phyloP scores from a whole-genome alignment of 2,329 filamentous ascomycete species.

The Pyrenophora tritici-repentis region DNA sequence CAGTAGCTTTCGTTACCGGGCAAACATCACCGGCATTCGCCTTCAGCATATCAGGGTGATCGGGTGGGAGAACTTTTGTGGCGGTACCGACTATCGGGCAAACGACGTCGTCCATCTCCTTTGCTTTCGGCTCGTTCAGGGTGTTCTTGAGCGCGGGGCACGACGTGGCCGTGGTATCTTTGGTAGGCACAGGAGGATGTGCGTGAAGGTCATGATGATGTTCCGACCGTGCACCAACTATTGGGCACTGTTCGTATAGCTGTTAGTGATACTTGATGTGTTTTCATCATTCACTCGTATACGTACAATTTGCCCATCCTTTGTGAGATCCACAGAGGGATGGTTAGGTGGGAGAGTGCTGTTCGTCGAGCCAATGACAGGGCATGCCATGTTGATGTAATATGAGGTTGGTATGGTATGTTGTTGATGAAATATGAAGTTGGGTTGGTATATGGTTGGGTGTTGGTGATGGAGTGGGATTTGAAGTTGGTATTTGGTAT shows the following conservation, averaged over 20 bases:
- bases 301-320: constrained; percentile 46
- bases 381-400: constrained; percentile 32
- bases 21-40: constrained; percentile 48
- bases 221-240: constrained; percentile 52
- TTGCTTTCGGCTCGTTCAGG: constrained; percentile 42
- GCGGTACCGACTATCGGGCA: constrained; percentile 54
- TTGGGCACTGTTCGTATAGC: constrained; percentile 43
- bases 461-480: neutral
- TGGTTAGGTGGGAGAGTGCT: constrained; percentile 52
- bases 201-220: constrained; percentile 52
- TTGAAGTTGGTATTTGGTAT: neutral
- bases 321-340: constrained; percentile 46
- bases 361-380: constrained; percentile 51
- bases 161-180: constrained; percentile 39
- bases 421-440: neutral
- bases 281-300: neutral
- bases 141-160: constrained; percentile 51
- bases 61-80: constrained; percentile 49
- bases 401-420: neutral
- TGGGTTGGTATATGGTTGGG: neutral
- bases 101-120: constrained; percentile 50
- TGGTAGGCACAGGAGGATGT: constrained; percentile 47
- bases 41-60: constrained; percentile 49
- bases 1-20: constrained; percentile 52
- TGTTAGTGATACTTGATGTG: neutral